Base-by-base conservation (phyloP, 2,329 filamentous ascomycete species). In the Curvularia sp. region DNA sequence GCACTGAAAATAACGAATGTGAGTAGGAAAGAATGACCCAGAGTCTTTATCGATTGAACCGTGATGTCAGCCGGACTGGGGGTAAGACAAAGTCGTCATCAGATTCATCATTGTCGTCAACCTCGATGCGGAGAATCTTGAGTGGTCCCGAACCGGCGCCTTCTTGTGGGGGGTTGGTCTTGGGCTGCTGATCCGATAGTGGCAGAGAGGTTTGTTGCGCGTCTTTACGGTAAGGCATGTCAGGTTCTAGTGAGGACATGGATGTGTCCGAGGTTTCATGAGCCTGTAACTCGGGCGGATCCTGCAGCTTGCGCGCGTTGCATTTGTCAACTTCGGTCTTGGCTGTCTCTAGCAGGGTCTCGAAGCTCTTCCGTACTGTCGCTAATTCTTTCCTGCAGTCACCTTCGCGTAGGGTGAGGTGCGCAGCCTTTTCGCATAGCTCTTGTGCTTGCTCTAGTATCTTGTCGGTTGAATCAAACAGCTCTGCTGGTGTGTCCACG, bases 351-450 rank as follows among this genome's bases (percentile, higher is more conserved):
- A 87, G 81, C 1, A 92, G 87, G 54, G 88, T 83, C 8, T 79
- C 78, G 42, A 96, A 84, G 15, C 87, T 86, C 56, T 83, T 81
- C 70, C 87, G 86, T 52, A 93, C 89, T 46, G 87, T 88, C 25
- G 82, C 81, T 38, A 97, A 84, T 75, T 96, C 92, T 18, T 86
- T 84, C n/a, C 82, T 84, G 77, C 93, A 97, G 70, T 95, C 89
- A 10, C 93, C 93, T 52, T 93, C 90, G 23, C 93, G 87, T n/a
- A 97, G 82, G 60, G 95, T 92, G 70, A 96, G 91, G 72, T 96
- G 93, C 0, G 93, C 93, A 2, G 90, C 93, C 53, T 88, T 88
- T 78, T 97, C 93, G 74, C 91, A 96, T 68, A 93, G 86, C 55
- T 84, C 84, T 74, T 97, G 92, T 5, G 92, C 90, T 63, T 86